Base-by-base conservation (phyloP, 352 stramenopile species). In the Halophytophthora polymorphica region DNA sequence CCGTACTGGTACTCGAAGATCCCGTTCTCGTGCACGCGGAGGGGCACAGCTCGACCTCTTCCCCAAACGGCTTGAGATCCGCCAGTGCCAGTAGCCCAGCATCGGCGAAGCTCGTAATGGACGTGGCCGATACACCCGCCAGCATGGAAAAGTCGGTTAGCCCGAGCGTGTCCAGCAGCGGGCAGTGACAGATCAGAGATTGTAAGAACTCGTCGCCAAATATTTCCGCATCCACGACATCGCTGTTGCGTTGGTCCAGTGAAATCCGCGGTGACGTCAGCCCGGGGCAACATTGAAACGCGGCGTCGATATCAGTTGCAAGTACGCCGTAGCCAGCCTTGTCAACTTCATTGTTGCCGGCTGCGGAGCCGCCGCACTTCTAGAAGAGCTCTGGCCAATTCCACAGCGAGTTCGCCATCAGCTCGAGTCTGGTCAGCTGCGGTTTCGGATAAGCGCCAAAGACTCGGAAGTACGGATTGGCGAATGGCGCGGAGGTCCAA, bases 401-500 rank as follows among this genome's bases (percentile, higher is more conserved):
- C 66, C 69, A 76, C 13, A 71, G 43, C 59, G 71, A 59, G 45
- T 60, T 75, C 15, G 58, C 45, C 15, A 43, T 45, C 5, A 76
- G 56, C 8, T 40, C 40, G 3, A 69, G 44, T 2, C 23, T 22
- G 17, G 39, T 43, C 7, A 77, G 40, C 3, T 70, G 29, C 12
- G 64, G 64, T 33, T 77, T 77, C 13, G 25, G 5, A 29, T 62
- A 34, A 12, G 41, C 51, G n/a, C 64, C 64, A 14, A 69, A 77
- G 3, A 55, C 31, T 0, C 45, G 41, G 51, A 74, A 77, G 41
- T 69, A 73, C 3, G 57, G 52, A 25, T 67, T 57, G 6, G 58
- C 54, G 18, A 64, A 75, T 0, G 66, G 66, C 6, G 63, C 66
- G 3, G 49, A 13, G 4, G 60, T 18, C 61, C 57, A 71, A 35